Evolutionary conservation across 805 yeast species (phyloP).

Genomic region (Starmerella bombi): DNA sequence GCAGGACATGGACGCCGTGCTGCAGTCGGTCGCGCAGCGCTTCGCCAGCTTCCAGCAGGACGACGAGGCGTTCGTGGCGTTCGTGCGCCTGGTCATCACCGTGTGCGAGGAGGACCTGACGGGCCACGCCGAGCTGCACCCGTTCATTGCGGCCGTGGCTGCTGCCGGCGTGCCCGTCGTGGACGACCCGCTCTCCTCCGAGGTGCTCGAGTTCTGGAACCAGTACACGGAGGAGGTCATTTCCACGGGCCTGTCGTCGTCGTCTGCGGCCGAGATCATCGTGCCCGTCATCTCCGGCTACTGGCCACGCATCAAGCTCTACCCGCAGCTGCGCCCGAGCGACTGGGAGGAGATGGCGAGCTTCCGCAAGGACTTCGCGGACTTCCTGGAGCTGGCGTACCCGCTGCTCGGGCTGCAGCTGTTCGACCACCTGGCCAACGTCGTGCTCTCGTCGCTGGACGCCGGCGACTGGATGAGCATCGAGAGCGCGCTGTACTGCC

Average conservation of each 20-base stretch:
- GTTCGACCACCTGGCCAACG: constrained; percentile 32
- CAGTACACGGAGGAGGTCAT: constrained; percentile 25
- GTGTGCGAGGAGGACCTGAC: constrained; percentile 14
- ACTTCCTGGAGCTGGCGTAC: constrained; percentile 59
- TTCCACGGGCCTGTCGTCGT: constrained; percentile 21
- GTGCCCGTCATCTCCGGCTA: constrained; percentile 41
- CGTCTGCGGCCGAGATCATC: constrained; percentile 23
- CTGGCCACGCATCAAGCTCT: constrained; percentile 50
- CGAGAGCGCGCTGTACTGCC: constrained; percentile 50
- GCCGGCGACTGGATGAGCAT: constrained; percentile 31
- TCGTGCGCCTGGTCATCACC: constrained; percentile 16
- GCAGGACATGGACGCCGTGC: neutral
- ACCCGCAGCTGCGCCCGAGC: constrained; percentile 11
- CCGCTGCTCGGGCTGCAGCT: constrained; percentile 47
- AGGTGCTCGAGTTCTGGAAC: constrained; percentile 28
- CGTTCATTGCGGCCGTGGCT: constrained; percentile 13
- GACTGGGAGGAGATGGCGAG: constrained; percentile 45
- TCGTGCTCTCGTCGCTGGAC: constrained; percentile 12
- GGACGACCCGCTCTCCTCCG: constrained; percentile 24
- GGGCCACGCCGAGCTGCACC: constrained; percentile 7
- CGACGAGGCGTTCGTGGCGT: constrained; percentile 8
- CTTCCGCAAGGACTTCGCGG: constrained; percentile 64
- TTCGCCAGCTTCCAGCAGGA: neutral
- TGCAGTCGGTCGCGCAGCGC: neutral
- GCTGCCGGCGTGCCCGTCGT: constrained; percentile 17